Evolutionary conservation across 306 rosid genomes (phyloP).

Genomic region (Cotoneaster glaucophyllus): DNA sequence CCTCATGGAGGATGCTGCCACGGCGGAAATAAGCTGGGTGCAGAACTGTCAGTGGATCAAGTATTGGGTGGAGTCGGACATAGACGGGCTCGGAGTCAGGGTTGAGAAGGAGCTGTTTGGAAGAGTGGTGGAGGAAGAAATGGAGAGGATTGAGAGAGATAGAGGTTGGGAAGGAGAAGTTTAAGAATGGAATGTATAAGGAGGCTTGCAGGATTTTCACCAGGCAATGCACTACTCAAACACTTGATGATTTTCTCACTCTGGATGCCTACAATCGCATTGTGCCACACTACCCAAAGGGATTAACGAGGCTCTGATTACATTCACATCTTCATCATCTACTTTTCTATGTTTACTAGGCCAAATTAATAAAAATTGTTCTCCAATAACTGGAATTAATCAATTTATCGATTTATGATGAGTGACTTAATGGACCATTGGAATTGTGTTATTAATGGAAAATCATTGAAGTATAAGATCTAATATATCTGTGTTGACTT

Average conservation of each 20-base stretch:
- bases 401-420: not conserved
- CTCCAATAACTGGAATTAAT: not conserved
- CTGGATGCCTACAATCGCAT: slow-evolving; percentile 61
- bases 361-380: not conserved
- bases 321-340: not conserved
- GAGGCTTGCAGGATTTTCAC: slow-evolving; percentile 67
- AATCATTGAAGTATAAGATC: not conserved
- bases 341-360: not conserved
- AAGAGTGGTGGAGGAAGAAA: slow-evolving; percentile 85
- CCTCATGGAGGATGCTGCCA: slow-evolving; percentile 98
- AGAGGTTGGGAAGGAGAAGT: slow-evolving; percentile 72
- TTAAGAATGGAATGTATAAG: slow-evolving; percentile 60
- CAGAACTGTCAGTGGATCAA: slow-evolving; percentile 97
- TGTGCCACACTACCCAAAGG: slow-evolving; percentile 50
- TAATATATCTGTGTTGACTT: not conserved
- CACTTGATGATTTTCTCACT: slow-evolving; percentile 79
- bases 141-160: slow-evolving; percentile 68
- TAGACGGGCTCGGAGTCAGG: slow-evolving; percentile 65
- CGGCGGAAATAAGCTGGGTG: slow-evolving; percentile 93
- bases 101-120: slow-evolving; percentile 62
- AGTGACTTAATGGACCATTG: not conserved
- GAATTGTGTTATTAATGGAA: not conserved
- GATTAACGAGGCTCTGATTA: slow-evolving; percentile 37
- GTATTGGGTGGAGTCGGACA: slow-evolving; percentile 69
- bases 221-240: slow-evolving; percentile 63